Base-by-base conservation (phyloP, 2,329 filamentous ascomycete genomes). In the Pseudopithomyces chartarum region DNA sequence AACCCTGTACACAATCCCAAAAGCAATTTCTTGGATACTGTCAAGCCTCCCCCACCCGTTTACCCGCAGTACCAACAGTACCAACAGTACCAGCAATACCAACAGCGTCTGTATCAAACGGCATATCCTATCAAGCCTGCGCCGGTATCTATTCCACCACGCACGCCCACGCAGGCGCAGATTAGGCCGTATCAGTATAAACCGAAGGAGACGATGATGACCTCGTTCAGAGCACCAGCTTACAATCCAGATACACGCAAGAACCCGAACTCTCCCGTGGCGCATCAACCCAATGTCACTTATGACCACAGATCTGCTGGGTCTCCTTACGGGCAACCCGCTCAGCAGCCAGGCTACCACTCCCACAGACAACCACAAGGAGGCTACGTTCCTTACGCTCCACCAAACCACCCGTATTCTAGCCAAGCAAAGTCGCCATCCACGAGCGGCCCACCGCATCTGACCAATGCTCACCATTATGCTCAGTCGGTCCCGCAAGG, bases 11-110 rank as follows among this genome's bases (percentile, higher is more conserved):
- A 91, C 74, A 91, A 91, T 57, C 78, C 82, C 2, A 88, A 85
- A 76, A 87, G 87, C 63, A 90, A 89, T 70, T 93, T 89, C 74
- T 75, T 92, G 70, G 88, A 91, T 44, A 87, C 88, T 2, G 79
- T 92, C 51, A 77, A 76, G 55, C 75, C 77, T 34, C 71, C 76
- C 6, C 67, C 68, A n/a, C 64, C 69, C 15, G 65, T 67, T 6
- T 67, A 74, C n/a, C 67, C 69, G 29, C 54, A 60, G 0, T 68
- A 69, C 53, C 62, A 29, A 8, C 26, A 66, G 26, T 40, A 40
- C 15, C 38, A 29, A 8, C 26, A 66, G 26, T 40, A 40, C 15
- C 38, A 40, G 13, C 54, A 66, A 0, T 67, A 69, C 50, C 61
- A 66, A 33, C 71, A 69, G 29, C 62, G 65, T 12, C 68, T 71